Evolutionary conservation across 2,329 filamentous ascomycete genomes (phyloP), one percentile per base, ranked within the genome.

Genomic region (Verticillium longisporum): DNA sequence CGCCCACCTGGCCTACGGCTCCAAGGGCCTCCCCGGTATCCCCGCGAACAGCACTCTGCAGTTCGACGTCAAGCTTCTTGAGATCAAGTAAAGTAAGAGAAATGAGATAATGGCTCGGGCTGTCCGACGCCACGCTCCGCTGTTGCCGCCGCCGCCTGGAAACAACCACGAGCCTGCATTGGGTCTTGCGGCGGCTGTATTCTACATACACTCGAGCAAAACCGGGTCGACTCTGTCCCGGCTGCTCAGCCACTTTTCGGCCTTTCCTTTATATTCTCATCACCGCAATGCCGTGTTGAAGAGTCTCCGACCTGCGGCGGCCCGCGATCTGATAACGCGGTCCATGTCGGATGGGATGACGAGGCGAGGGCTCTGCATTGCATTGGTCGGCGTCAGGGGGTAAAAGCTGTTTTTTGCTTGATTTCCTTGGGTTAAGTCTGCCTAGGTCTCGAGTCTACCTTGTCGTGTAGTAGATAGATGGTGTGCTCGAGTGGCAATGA

Each of bases 61-160:
- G 74, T 99, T 99, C 75, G 96, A 99, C 75, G 83, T 95, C 70
- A 95, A 94, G 83, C 81, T 93, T 60, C 79, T 94, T 60, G 88
- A 90, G 77, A 91, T 92, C 78, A 92, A 92, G 82, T 93, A 88
- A 81, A 77, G 61, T 65, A 33, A 15, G 31, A 26, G 45, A 10
- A 50, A 10, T 13, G 45, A 26, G 45, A 21, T n/a, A 9, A 6
- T 21, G 18, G 38, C 38, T 32, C 26, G 34, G 21, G 18, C 56
- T 50, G n/a, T 50, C 18, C 6, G 9, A 18, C n/a, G 41, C n/a
- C 18, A 21, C 7, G 41, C n/a, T 18, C 10, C 18, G 13, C 15
- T 15, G 45, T 18, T 18, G 45, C 45, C 21, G 45, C 18, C 11
- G 18, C 2, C n/a, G 18, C 45, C 45, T 50, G 18, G 45, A 50